phyloP scores from a whole-genome alignment of 768 basidiomycete genomes.

The Lactarius psammicola region DNA sequence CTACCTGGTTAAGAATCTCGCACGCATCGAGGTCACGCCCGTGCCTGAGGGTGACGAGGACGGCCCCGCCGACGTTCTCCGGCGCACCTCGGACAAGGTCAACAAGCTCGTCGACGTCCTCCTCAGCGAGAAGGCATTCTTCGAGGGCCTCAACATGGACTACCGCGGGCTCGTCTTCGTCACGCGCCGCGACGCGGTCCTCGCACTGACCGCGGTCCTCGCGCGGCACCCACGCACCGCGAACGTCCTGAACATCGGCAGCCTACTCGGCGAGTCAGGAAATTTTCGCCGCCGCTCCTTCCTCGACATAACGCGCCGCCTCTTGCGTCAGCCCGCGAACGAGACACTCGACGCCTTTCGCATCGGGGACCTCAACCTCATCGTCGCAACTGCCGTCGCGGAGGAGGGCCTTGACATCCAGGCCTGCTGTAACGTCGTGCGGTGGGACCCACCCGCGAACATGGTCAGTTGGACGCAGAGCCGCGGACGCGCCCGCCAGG shows the following conservation, averaged over 20 bases:
- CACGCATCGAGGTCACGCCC: constrained; percentile 42
- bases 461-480: constrained; percentile 87
- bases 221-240: constrained; percentile 54
- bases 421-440: constrained; percentile 77
- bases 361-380: constrained; percentile 65
- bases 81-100: constrained; percentile 58
- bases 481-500: constrained; percentile 68
- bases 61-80: constrained; percentile 49
- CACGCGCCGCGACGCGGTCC: constrained; percentile 68
- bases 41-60: constrained; percentile 47
- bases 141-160: constrained; percentile 50
- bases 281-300: constrained; percentile 54
- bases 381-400: constrained; percentile 76
- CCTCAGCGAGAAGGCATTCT: constrained; percentile 51
- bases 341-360: constrained; percentile 63
- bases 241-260: constrained; percentile 53
- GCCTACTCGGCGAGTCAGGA: constrained; percentile 65
- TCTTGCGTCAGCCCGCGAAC: constrained; percentile 51
- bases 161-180: constrained; percentile 80
- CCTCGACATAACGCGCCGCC: constrained; percentile 66
- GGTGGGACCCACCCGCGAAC: constrained; percentile 74
- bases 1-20: constrained; percentile 54
- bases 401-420: constrained; percentile 87
- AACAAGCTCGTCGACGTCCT: constrained; percentile 53
- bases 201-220: constrained; percentile 65